A percentile compares a stretch with the other conserved stretches of the same genome.
These are phyloP conservation scores for Cymbidium sinense DNA, from an alignment of 106 monocot species.

Conservation along the genomic window DNA sequence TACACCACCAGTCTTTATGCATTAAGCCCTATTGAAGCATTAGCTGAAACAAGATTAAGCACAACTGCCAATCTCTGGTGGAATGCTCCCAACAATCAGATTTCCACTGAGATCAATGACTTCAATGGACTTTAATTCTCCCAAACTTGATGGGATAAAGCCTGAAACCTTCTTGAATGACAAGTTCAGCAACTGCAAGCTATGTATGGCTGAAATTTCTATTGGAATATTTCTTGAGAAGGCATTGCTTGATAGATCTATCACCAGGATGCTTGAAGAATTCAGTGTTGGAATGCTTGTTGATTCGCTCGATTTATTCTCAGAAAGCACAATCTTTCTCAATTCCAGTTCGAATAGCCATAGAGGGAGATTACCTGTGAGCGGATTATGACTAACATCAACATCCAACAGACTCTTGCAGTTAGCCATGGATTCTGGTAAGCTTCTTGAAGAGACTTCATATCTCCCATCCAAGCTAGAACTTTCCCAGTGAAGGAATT, in stretches of 20 bases:
- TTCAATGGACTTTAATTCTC: constrained; percentile 23
- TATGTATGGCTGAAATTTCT: neutral
- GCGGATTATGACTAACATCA: constrained; percentile 40
- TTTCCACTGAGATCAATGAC: constrained; percentile 37
- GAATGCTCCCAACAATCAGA: constrained; percentile 30
- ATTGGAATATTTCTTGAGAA: constrained; percentile 17
- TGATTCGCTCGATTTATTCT: too few species aligned
- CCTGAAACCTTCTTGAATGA: constrained; percentile 31
- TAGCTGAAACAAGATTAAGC: too few species aligned
- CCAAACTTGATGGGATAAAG: constrained; percentile 19
- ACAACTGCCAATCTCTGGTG: constrained; percentile 30
- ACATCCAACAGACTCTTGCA: constrained; percentile 21
- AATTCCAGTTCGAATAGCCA: constrained; percentile 39
- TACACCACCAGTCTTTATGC: too few species aligned
- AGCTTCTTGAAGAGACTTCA: constrained; percentile 40
- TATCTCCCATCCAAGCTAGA: constrained; percentile 42
- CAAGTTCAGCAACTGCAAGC: constrained; percentile 27
- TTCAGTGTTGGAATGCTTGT: constrained; percentile 2
- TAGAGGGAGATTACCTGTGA: constrained; percentile 42
- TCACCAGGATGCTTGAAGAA: neutral
- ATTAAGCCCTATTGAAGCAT: too few species aligned
- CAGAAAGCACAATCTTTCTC: constrained; percentile 30
- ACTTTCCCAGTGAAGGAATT: constrained; percentile 45
- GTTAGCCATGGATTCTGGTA: constrained; percentile 40
- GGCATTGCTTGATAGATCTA: constrained; percentile 37